These are phyloP conservation scores for Plasmodium vinckei DNA, from an alignment of 169 alveolate species.

Conservation along the genomic window DNA sequence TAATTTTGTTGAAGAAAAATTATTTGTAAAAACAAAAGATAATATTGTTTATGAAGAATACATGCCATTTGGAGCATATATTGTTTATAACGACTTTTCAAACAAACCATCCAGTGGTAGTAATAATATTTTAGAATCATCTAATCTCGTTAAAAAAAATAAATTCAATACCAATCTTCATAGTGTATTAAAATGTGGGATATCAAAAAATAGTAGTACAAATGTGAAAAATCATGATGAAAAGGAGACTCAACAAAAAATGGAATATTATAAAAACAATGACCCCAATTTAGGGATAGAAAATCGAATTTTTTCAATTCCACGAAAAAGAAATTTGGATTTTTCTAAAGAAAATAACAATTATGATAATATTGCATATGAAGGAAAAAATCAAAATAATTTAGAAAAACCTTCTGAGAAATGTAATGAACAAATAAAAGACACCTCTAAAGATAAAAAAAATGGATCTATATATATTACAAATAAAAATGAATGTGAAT, in stretches of 20 bases:
- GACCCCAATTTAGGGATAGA: no score
- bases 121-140: conserved; percentile 3
- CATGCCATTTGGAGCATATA: conserved; percentile 32
- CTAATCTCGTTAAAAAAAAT: neutral
- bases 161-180: neutral
- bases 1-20: conserved; percentile 11
- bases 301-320: no score
- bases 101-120: conserved; percentile 9
- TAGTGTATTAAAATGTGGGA: neutral
- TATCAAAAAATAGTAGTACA: neutral
- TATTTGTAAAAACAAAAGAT: conserved; percentile 5
- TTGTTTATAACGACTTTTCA: conserved; percentile 38
- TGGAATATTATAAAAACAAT: no score
- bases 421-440: neutral
- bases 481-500: neutral
- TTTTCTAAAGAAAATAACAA: no score
- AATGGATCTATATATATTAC: neutral
- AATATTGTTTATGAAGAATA: conserved; percentile 24
- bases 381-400: no score
- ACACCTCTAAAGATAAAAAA: neutral
- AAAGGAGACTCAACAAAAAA: no score
- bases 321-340: no score
- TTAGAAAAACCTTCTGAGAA: no score
- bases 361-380: no score
- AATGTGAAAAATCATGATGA: no score